Percentiles rank a stretch among this genome's conserved stretches.
These are phyloP conservation scores for Casuarina equisetifolia DNA, from an alignment of 306 rosid genomes.

Conservation along the genomic window DNA sequence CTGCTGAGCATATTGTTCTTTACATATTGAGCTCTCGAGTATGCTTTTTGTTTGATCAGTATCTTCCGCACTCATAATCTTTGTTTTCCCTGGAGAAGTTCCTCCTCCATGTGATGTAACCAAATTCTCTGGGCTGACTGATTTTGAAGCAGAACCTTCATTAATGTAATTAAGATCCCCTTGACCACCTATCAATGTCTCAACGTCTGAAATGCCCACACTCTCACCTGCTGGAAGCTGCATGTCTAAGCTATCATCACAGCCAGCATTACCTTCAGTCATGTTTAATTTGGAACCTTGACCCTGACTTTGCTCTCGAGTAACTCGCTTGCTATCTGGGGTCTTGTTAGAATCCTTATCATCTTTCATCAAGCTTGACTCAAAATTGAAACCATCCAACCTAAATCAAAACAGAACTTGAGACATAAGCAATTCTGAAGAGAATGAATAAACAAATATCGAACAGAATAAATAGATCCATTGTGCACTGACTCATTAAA, in stretches of 20 bases:
- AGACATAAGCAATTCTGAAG: constrained; percentile 22
- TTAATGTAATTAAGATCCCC: constrained; percentile 37
- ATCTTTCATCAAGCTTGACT: constrained; percentile 32
- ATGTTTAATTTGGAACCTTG: constrained; percentile 6
- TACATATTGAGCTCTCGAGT: constrained; percentile 30
- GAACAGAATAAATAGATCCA: constrained; percentile 19
- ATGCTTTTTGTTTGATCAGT: constrained; percentile 35
- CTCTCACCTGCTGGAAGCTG: constrained; percentile 43
- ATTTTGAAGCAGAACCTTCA: constrained; percentile 37
- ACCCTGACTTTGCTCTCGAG: neutral
- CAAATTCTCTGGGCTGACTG: constrained; percentile 33
- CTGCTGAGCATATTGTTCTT: constrained; percentile 36
- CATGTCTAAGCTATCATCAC: constrained; percentile 31
- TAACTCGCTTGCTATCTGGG: neutral
- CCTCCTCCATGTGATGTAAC: constrained; percentile 27
- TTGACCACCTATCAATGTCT: constrained; percentile 32
- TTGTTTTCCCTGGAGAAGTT: constrained; percentile 30
- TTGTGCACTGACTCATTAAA: constrained; percentile 68
- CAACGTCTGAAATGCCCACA: constrained; percentile 35
- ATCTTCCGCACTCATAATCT: constrained; percentile 28
- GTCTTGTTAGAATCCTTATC: neutral
- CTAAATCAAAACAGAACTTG: constrained; percentile 30
- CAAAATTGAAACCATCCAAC: constrained; percentile 69
- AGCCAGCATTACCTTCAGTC: constrained; percentile 34
- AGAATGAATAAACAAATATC: constrained; percentile 10